Base-by-base conservation (phyloP, 306 rosid genomes). In the Clitoria ternatea region DNA sequence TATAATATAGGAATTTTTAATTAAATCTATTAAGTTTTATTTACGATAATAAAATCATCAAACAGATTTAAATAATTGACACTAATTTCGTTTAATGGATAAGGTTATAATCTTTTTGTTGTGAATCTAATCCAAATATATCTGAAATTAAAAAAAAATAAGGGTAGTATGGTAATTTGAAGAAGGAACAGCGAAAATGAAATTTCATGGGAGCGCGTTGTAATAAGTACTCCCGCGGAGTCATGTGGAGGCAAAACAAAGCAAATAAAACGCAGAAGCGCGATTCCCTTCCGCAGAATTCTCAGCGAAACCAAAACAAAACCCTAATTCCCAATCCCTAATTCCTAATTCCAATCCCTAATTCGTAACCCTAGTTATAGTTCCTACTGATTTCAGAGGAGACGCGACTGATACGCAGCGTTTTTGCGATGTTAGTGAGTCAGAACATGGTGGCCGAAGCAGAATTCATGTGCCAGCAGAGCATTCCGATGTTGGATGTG, bases 381-480 rank as follows among this genome's bases (percentile, higher is more conserved):
- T 29, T 20, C 62, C 26, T 30, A 19, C 54, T 73, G 26, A 4
- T 59, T 13, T 42, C 49, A 7, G 68, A 67, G 52, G 76, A 56
- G 24, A n/a, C n/a, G 3, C 11, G 37, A 69, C 40, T 36, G 26
- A 27, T 12, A 27, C 61, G 36, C 40, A 13, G 39, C 12, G 61
- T 55, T 6, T n/a, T 2, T 15, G 20, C 13, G 54, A 85, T 88
- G 89, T 82, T 90, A 18, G 82, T 78, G 43, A 66, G 80, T 26
- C 82, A 75, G 56, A 77, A 85, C 1, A 79, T 84, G 85, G 90
- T 77, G 35, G 53, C 87, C 9, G 95, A 89, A 35, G 77, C 98
- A 50, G 92, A 89, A 50, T 78, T 81, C 24, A 77, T 81, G 4
- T 80, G 85, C 77, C 77, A 84, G 71, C 66, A 75, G 82, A 66